A percentile compares a stretch with the other conserved stretches of the same genome.
phyloP scores from a whole-genome alignment of 2,329 filamentous ascomycete species.

The Magnaporthiopsis poae region DNA sequence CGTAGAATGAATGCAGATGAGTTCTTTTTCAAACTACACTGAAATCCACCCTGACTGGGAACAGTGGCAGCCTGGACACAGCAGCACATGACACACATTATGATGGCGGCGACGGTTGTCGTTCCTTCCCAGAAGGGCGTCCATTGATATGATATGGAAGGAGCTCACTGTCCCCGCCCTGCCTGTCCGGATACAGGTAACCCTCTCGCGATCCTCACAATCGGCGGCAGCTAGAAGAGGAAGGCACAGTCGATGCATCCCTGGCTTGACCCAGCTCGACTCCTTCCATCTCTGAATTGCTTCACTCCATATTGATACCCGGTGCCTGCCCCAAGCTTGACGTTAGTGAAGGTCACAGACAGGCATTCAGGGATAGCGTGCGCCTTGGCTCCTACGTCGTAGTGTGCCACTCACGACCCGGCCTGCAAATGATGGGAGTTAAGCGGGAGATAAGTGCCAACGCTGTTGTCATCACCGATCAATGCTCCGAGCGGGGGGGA shows the following conservation, averaged over 20 bases:
- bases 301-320: background rate
- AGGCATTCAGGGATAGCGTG: too few species aligned
- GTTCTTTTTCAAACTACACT: too few species aligned
- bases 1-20: background rate
- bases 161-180: too few species aligned
- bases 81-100: background rate
- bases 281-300: background rate
- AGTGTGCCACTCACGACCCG: background rate
- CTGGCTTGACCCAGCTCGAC: background rate
- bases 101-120: background rate
- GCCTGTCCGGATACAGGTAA: too few species aligned
- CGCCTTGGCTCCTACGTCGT: background rate
- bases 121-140: background rate
- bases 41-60: background rate
- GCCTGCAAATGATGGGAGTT: too few species aligned
- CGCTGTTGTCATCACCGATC: background rate
- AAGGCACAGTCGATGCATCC: background rate
- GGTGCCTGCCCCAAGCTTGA: too few species aligned
- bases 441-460: background rate
- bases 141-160: background rate
- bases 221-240: background rate
- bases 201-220: background rate
- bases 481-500: too few species aligned
- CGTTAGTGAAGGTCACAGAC: too few species aligned
- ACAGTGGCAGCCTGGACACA: background rate